Evolutionary conservation across 371 early-diverging fungal species (phyloP), one percentile per base, ranked within the genome.

Genomic region (Apophysomyces sp.): DNA sequence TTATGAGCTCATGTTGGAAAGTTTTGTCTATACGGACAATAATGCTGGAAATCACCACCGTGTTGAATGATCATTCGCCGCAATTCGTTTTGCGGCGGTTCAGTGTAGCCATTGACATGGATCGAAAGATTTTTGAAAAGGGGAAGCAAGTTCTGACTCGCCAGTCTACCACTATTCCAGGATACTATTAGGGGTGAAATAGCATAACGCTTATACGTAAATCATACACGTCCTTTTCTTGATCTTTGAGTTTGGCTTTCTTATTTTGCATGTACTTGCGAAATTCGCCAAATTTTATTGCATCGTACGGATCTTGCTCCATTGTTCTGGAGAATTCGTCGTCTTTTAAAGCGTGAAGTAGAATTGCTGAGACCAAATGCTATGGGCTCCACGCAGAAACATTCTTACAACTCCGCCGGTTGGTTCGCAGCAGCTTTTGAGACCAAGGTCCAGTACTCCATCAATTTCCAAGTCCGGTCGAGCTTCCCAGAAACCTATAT

Each of bases 71-170:
- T 78, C 56, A 87, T 62, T 13, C 65, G 66, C 26, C 85, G 77
- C 51, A 91, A 60, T 53, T 88, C 89, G 58, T 75, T 70, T 24
- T 69, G 65, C 26, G 89, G 78, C 3, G 89, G 87, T 30, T 81
- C 63, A 0, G 88, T 86, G 41, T 87, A 91, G 1, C 92, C 92
- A 56, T 90, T 89, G 39, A 89, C 81, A 61, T 89, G 77, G 27
- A 89, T 84, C 0, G 81, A 73, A 4, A 84, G 70, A 3, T 86
- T 85, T 41, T 73, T 66, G 55, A 89, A 89, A 5, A 89, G 80
- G 26, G 66, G 80, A 0, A 73, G 62, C 7, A 51, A 37, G 7
- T 69, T 71, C 34, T 77, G 72, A 16, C 55, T 67, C 6, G 72
- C 62, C 57, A 59, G 63, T 7, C 21, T n/a, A 0, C 24, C 49